Base-by-base conservation (phyloP, 108 stramenopile genomes). In the Pseudonitzschia delicatissima region DNA sequence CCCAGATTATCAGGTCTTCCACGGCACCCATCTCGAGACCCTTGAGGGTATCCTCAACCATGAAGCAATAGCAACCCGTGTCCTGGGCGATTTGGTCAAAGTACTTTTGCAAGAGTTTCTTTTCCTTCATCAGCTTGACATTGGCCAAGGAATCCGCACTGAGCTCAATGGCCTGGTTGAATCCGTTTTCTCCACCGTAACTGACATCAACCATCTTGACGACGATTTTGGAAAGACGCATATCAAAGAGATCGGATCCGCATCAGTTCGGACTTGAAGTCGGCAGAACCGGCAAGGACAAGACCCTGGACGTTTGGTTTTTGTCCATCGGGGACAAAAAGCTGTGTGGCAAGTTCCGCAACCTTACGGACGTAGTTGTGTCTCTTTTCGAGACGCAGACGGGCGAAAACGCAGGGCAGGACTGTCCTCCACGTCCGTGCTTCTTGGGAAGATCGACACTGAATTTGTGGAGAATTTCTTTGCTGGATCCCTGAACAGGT, bases 331-430 rank as follows among this genome's bases (percentile, higher is more conserved):
- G 97, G 79, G 39, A 99, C 95, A 82, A 98, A 99, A 45, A 95
- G 82, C 55, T 96, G 94, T 26, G 96, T 97, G 27, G 98, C 98
- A 50, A 95, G 37, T 72, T 99, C 98, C 3, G 98, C 97, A 33
- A 96, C 95, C 83, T 99, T 99, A 28, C 97, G 83, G 33, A 99
- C 97, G 77, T 98, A 99, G 85, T 99, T 98, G 77, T 99, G 98
- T 51, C 98, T 82, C 81, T 98, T 98, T 79, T 99, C 98, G 60
- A 99, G 74, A 58, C 98, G 97, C 50, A 99, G 80, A 71, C 98
- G 97, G 13, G 97, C 97, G 73, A 99, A n/a, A 99, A 90, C 98
- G 97, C 33, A 99, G 73, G 27, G 98, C 98, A n/a, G 21, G 98
- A 99, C 79, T 99, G 98, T 60, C 98, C 98, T 66, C 98, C 98